These are phyloP conservation scores for Didymella arachidicola DNA, from an alignment of 2,329 filamentous ascomycete genomes.

Conservation along the genomic window DNA sequence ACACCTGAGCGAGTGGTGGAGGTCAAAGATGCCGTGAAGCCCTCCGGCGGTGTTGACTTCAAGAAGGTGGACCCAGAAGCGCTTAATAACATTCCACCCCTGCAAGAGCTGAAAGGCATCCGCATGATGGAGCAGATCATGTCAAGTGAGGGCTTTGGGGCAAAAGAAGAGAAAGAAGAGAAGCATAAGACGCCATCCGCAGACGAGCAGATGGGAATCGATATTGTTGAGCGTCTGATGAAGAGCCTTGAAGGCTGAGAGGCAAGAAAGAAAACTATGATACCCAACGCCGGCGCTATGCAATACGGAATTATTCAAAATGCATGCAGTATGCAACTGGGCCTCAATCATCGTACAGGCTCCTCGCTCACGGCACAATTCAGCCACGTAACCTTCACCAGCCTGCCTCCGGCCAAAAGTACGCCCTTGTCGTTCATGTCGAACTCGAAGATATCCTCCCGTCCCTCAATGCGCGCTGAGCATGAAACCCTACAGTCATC, in stretches of 20 bases:
- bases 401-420: slow-evolving; percentile 19
- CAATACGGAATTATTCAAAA: not conserved
- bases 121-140: slow-evolving; percentile 48
- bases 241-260: slow-evolving; percentile 33
- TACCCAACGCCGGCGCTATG: slow-evolving; percentile 10
- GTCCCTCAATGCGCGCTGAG: slow-evolving; percentile 18
- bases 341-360: not conserved
- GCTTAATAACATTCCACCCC: slow-evolving; percentile 49
- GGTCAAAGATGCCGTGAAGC: slow-evolving; percentile 43
- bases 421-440: slow-evolving; percentile 19
- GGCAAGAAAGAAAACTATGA: not conserved
- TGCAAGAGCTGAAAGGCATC: slow-evolving; percentile 50
- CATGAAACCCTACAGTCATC: slow-evolving; percentile 25
- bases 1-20: slow-evolving; percentile 47
- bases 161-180: slow-evolving; percentile 18
- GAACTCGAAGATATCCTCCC: slow-evolving; percentile 20
- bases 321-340: not conserved
- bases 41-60: slow-evolving; percentile 51
- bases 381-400: slow-evolving; percentile 25
- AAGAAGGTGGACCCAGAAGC: slow-evolving; percentile 48
- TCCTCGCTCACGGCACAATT: slow-evolving; percentile 1
- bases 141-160: slow-evolving; percentile 27
- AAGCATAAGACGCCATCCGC: slow-evolving; percentile 18
- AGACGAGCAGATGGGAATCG: slow-evolving; percentile 46
- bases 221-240: slow-evolving; percentile 46